Percentiles rank a stretch among this genome's conserved stretches.
phyloP scores from a whole-genome alignment of 805 yeast genomes.

The Saccharomyces eubayanus region DNA sequence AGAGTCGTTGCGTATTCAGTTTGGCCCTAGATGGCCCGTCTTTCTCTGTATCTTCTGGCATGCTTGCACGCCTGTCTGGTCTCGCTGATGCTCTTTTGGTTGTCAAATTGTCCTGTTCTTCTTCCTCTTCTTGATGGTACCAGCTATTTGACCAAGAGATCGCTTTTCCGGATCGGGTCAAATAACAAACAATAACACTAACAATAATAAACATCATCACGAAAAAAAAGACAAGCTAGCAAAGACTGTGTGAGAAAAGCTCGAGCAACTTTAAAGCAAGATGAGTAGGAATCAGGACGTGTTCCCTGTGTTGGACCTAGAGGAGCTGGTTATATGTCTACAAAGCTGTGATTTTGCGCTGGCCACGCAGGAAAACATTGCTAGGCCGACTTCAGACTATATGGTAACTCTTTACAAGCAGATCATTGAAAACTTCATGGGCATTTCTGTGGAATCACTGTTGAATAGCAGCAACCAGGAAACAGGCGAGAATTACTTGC shows the following conservation, averaged over 20 bases:
- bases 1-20: slow-evolving; percentile 20
- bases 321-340: slow-evolving; percentile 51
- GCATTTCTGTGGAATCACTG: slow-evolving; percentile 34
- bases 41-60: slow-evolving; percentile 1
- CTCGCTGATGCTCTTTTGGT: neutral
- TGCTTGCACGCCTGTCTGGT: neutral
- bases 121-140: neutral
- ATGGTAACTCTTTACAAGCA: slow-evolving; percentile 50
- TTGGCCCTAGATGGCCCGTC: slow-evolving; percentile 12
- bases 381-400: slow-evolving; percentile 50
- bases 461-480: slow-evolving; percentile 6
- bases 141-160: slow-evolving; percentile 2
- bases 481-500: slow-evolving; percentile 18
- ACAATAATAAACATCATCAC: neutral
- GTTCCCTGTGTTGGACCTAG: slow-evolving; percentile 54
- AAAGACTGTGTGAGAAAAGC: neutral
- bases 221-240: slow-evolving; percentile 1
- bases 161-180: neutral
- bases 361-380: slow-evolving; percentile 51
- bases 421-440: slow-evolving; percentile 52
- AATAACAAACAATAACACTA: neutral
- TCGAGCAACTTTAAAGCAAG: neutral
- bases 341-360: slow-evolving; percentile 50
- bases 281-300: slow-evolving; percentile 34
- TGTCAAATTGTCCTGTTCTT: neutral